Evolutionary conservation across 2,329 filamentous ascomycete genomes (phyloP), one percentile per base, ranked within the genome.

Genomic region (Sporothrix schenckii): DNA sequence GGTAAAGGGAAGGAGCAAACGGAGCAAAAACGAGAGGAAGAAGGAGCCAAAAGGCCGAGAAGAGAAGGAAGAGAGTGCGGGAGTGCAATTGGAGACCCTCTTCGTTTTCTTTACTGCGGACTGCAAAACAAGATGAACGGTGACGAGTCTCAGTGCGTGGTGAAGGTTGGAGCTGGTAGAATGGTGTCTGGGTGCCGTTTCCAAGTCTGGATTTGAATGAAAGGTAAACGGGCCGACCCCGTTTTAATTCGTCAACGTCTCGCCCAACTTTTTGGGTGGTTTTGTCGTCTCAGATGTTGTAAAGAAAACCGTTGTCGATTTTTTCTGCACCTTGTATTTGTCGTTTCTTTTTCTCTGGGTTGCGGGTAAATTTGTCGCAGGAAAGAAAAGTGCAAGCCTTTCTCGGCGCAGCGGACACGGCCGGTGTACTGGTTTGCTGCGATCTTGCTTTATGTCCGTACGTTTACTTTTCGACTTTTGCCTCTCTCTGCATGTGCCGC

Each of bases 351-450:
- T 49, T 49, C 27, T 54, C 27, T 60, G 13, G 21, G 16, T 49
- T 53, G 14, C 63, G 63, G 63, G 63, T 66, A 66, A 41, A 66
- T 53, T 14, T 27, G 61, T 50, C 61, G 63, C 49, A 66, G 30
- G 27, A n/a, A 39, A 49, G n/a, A 34, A 50, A 54, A 24, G 41
- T 50, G 50, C 21, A 30, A 67, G 50, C 19, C 27, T 39, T 47
- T 39, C 24, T 68, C 66, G 52, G 53, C 66, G 66, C 66, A 68
- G 19, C 52, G 66, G 66, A 58, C 66, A 21, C 53, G 52, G 53
- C 66, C 53, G 52, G 66, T 49, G 30, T 34, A 41, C 21, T 14
- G 53, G 30, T 47, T 53, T 54, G 49, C 21, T 67, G 65, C 50
- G 61, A n/a, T 66, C 41, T 52, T 66, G 24, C 21, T 66, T 52